Percentiles rank a stretch among this genome's conserved stretches.
Conservation (phyloP, 2,329 filamentous ascomycete genomes). For the Colletotrichum salicis region DNA sequence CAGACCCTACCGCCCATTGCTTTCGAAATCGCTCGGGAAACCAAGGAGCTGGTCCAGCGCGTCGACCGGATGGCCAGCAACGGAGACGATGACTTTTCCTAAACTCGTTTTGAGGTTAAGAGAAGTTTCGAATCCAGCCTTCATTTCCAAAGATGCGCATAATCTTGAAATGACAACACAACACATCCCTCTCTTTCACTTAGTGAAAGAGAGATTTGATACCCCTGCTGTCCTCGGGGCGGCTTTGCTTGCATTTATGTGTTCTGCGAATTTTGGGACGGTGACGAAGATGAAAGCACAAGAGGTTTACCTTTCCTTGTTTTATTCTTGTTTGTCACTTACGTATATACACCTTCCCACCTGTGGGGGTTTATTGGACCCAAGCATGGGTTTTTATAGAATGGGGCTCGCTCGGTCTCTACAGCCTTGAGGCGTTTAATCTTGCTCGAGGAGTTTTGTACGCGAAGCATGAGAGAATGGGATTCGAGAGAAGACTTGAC, state of each 20-base stretch:
- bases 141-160: conserved; percentile 2
- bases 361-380: not conserved
- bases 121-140: too few species aligned
- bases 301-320: not conserved
- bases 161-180: conserved; percentile 16
- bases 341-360: not conserved
- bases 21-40: conserved; percentile 86
- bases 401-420: conserved; percentile 6
- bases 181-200: conserved; percentile 12
- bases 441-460: conserved; percentile 22
- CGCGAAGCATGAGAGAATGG: conserved; percentile 28
- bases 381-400: not conserved
- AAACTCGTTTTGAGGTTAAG: conserved; percentile 30
- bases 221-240: conserved; percentile 34
- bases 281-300: conserved; percentile 7
- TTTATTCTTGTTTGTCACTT: not conserved
- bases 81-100: conserved; percentile 57
- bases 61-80: conserved; percentile 52
- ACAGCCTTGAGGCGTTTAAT: conserved; percentile 24
- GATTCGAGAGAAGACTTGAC: not conserved
- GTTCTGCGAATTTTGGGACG: conserved; percentile 25
- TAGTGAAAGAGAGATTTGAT: conserved; percentile 32
- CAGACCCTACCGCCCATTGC: conserved; percentile 82
- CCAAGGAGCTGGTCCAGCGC: conserved; percentile 74
- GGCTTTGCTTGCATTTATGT: conserved; percentile 34